Base-by-base conservation (phyloP, 495 filamentous ascomycete genomes). In the Sphaerosporella brunnea region DNA sequence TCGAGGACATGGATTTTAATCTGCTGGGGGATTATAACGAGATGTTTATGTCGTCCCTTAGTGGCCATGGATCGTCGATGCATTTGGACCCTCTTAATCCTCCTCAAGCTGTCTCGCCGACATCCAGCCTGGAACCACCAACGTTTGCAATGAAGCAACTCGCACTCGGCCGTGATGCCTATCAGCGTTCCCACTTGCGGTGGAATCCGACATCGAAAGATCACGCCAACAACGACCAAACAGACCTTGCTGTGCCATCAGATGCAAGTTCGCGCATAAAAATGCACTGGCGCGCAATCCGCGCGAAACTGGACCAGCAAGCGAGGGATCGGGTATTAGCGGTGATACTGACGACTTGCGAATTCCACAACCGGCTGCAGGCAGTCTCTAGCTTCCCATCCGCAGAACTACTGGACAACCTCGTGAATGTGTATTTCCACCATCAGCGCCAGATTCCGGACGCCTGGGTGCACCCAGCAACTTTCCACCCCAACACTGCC, bases 361-460 rank as follows among this genome's bases (percentile, higher is more conserved):
- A 69, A 23, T 61, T 67, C 38, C 56, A 58, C 47, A 71, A 63
- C 36, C 45, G 69, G 44, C 60, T 58, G 10, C 64, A 67, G 2
- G 70, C 75, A 4, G 68, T 75, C 23, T 69, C 71, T 26, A 73
- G 73, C 0, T 79, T 81, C 51, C 77, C 77, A 0, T 72, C 73
- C 2, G 66, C 68, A 0, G 71, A 75, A 28, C 52, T 75, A 1
- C 63, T 80, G 36, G 73, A 79, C 51, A 70, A 64, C 11, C 62
- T 79, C 41, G 71, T 79, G 11, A 75, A 80, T 41, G 66, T 70
- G 38, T 80, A 73, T 32, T 65, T 81, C 10, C 68, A 67, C 1
- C 63, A 66, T 0, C 73, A 77, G 13, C 56, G 57, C 0, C 66
- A 65, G 15, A 63, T 65, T 10, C 63, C 71, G 0, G 70, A 71